These are phyloP conservation scores for Chaetomium strumarium DNA, from an alignment of 2,329 filamentous ascomycete genomes.

Conservation along the genomic window DNA sequence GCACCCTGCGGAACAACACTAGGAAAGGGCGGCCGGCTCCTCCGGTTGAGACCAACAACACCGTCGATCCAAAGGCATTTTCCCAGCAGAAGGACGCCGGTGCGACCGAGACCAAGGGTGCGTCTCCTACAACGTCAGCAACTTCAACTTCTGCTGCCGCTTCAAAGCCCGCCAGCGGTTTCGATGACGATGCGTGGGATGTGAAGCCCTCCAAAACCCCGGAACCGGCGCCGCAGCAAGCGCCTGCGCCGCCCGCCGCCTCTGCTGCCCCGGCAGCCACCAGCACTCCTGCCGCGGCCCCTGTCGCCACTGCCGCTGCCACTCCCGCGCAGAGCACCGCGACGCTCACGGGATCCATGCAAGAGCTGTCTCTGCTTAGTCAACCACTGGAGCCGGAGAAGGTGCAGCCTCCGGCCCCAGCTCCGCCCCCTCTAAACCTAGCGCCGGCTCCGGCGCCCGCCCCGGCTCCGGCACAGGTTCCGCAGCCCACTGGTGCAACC, in stretches of 20 bases:
- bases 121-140: constrained; percentile 32
- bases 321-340: constrained; percentile 28
- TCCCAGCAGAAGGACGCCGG: constrained; percentile 51
- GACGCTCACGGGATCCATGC: constrained; percentile 62
- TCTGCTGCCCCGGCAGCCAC: constrained; percentile 33
- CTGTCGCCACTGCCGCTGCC: constrained; percentile 28
- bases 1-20: constrained; percentile 86
- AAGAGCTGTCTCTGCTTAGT: constrained; percentile 49
- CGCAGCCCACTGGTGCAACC: constrained; percentile 48
- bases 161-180: constrained; percentile 47
- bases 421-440: constrained; percentile 28
- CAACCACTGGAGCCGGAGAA: constrained; percentile 49
- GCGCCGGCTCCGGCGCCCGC: constrained; percentile 31
- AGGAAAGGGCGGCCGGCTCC: constrained; percentile 85
- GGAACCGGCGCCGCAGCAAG: constrained; percentile 21
- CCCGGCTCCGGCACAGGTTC: constrained; percentile 32
- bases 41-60: constrained; percentile 76
- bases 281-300: constrained; percentile 30
- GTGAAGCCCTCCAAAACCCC: constrained; percentile 71
- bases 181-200: constrained; percentile 97
- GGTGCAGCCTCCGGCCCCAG: constrained; percentile 30
- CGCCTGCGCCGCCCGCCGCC: constrained; percentile 19
- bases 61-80: constrained; percentile 83
- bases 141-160: constrained; percentile 34
- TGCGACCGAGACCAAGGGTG: constrained; percentile 26